A percentile compares a stretch with the other conserved stretches of the same genome.
Conservation (phyloP, 2,329 filamentous ascomycete genomes). For the Chrysoporthe austroafricana region DNA sequence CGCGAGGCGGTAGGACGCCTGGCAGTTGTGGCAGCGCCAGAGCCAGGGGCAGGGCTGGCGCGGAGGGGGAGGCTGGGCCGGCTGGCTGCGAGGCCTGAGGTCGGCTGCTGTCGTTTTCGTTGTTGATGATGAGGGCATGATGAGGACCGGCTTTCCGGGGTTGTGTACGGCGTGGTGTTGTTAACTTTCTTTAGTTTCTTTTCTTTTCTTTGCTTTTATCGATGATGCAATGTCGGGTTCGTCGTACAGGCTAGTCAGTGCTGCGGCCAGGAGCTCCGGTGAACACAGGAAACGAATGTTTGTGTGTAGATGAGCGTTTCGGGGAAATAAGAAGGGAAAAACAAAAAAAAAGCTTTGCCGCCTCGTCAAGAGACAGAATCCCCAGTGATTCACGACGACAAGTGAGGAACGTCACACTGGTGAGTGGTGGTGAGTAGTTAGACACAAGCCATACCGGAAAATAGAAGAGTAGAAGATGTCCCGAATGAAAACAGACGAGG, state of each 20-base stretch:
- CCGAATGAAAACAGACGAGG: background rate
- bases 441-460: background rate
- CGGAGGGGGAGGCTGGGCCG: slow-evolving; percentile 17
- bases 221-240: background rate
- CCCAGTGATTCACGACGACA: background rate
- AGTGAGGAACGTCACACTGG: background rate
- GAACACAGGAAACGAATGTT: background rate
- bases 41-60: slow-evolving; percentile 34
- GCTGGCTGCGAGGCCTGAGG: slow-evolving; percentile 10
- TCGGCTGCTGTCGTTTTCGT: background rate
- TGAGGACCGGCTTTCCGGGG: too few relatives aligned
- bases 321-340: too few relatives aligned
- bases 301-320: background rate
- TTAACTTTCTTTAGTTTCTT: background rate
- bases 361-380: background rate
- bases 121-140: background rate
- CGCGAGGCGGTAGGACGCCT: slow-evolving; percentile 34
- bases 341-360: background rate
- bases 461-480: background rate
- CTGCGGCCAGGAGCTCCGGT: background rate
- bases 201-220: background rate
- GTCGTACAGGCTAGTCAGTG: too few relatives aligned
- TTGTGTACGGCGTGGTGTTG: background rate
- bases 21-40: slow-evolving; percentile 42
- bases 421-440: background rate